Percentiles rank a stretch among this genome's conserved stretches.
phyloP scores from a whole-genome alignment of 352 stramenopile species.

The Pythium phragmiticola region DNA sequence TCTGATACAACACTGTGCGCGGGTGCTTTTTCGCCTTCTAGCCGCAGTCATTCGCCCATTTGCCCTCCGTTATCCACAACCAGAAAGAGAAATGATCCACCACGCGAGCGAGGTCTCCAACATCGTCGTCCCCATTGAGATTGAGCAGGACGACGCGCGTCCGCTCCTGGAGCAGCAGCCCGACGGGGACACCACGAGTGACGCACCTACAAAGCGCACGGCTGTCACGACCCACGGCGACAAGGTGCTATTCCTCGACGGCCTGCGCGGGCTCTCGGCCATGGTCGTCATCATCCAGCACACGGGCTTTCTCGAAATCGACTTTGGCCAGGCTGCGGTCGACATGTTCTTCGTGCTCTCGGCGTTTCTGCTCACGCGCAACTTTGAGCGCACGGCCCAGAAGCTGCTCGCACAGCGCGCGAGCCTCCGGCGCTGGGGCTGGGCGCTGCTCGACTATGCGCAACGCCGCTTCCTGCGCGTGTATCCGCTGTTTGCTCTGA shows the following conservation, averaged over 20 bases:
- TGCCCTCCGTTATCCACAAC: too few relatives aligned
- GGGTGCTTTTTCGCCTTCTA: too few relatives aligned
- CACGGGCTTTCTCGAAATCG: slow-evolving; percentile 26
- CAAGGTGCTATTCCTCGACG: slow-evolving; percentile 35
- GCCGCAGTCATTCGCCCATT: too few relatives aligned
- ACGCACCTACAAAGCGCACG: too few relatives aligned
- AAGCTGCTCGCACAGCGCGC: slow-evolving; percentile 31
- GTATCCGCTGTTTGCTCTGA: slow-evolving; percentile 44
- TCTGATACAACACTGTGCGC: too few relatives aligned
- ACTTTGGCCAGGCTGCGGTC: slow-evolving; percentile 36
- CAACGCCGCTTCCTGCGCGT: slow-evolving; percentile 45
- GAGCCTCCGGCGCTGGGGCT: slow-evolving; percentile 29
- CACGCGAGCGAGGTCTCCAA: too few relatives aligned
- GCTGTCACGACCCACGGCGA: too few relatives aligned
- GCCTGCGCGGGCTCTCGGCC: slow-evolving; percentile 27
- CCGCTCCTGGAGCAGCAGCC: too few relatives aligned
- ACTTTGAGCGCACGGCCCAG: slow-evolving; percentile 48
- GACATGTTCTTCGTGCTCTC: slow-evolving; percentile 61
- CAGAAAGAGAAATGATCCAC: too few relatives aligned
- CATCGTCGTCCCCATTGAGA: too few relatives aligned
- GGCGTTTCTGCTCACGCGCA: slow-evolving; percentile 48
- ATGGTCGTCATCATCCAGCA: slow-evolving; percentile 27
- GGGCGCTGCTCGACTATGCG: slow-evolving; percentile 41
- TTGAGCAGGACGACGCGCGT: too few relatives aligned
- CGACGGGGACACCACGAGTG: too few relatives aligned